Conservation (phyloP, 768 basidiomycete species). For the Peribolospora kevripleyi region DNA sequence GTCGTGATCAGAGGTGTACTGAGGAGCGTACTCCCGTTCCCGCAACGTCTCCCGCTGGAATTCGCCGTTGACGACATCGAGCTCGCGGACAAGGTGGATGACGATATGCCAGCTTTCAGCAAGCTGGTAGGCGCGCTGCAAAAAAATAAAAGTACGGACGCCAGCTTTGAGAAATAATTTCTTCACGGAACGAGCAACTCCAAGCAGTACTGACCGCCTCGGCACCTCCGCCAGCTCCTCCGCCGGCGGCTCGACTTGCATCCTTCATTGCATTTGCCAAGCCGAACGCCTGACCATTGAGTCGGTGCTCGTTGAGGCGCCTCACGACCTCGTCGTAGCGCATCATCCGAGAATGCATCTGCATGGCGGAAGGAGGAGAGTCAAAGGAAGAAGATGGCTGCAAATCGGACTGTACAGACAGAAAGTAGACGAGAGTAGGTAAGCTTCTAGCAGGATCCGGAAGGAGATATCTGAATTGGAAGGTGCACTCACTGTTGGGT, state of each 20-base stretch:
- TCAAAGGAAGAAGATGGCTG: background rate
- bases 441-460: background rate
- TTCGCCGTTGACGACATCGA: constrained; percentile 16
- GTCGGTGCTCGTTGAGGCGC: constrained; percentile 48
- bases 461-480: background rate
- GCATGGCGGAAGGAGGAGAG: background rate
- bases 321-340: constrained; percentile 63
- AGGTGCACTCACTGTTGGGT: background rate
- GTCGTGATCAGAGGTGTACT: constrained; percentile 34
- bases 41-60: constrained; percentile 32
- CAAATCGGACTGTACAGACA: no score
- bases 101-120: constrained; percentile 20
- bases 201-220: no score
- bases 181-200: no score
- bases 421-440: no score
- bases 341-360: constrained; percentile 76
- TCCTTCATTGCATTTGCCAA: constrained; percentile 26
- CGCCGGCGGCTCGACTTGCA: constrained; percentile 5
- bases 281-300: constrained; percentile 15
- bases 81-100: constrained; percentile 18
- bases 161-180: no score
- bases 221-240: background rate
- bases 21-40: constrained; percentile 58
- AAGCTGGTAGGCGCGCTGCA: constrained; percentile 17
- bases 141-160: background rate